phyloP scores from a whole-genome alignment of 768 basidiomycete species.

The Mycena capillaripes region DNA sequence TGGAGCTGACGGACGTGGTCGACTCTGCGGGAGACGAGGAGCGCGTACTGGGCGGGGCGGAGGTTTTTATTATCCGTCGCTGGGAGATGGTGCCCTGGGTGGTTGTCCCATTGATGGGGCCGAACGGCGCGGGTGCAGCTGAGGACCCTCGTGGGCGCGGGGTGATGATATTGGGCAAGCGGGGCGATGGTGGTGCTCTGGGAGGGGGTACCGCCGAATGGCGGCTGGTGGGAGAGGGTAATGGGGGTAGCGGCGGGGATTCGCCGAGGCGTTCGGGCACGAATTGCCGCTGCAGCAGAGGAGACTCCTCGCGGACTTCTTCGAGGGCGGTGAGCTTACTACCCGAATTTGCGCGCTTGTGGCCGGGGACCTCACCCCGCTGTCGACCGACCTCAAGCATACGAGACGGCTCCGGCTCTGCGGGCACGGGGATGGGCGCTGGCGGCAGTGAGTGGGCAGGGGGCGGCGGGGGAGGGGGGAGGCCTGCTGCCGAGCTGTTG shows the following conservation, averaged over 20 bases:
- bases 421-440: constrained; percentile 56
- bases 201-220: constrained; percentile 52
- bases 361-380: constrained; percentile 51
- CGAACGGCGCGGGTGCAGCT: constrained; percentile 51
- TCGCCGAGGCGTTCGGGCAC: constrained; percentile 61
- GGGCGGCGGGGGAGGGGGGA: constrained; percentile 77
- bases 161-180: constrained; percentile 54
- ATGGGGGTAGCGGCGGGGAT: constrained; percentile 77
- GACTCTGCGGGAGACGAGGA: constrained; percentile 69
- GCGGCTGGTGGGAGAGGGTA: constrained; percentile 63
- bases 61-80: constrained; percentile 73
- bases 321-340: constrained; percentile 72
- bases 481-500: constrained; percentile 58
- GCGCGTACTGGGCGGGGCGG: constrained; percentile 69
- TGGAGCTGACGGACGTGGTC: constrained; percentile 57
- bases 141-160: constrained; percentile 74
- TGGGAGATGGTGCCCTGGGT: constrained; percentile 77
- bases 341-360: constrained; percentile 69
- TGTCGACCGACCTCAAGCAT: constrained; percentile 46
- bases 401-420: constrained; percentile 40
- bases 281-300: constrained; percentile 42
- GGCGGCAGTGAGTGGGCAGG: constrained; percentile 74
- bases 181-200: constrained; percentile 65
- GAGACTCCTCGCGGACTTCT: constrained; percentile 59
- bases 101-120: constrained; percentile 71